A percentile compares a stretch with the other conserved stretches of the same genome.
phyloP scores from a whole-genome alignment of 371 early-diverging fungal genomes.

The Mortierella sp. region DNA sequence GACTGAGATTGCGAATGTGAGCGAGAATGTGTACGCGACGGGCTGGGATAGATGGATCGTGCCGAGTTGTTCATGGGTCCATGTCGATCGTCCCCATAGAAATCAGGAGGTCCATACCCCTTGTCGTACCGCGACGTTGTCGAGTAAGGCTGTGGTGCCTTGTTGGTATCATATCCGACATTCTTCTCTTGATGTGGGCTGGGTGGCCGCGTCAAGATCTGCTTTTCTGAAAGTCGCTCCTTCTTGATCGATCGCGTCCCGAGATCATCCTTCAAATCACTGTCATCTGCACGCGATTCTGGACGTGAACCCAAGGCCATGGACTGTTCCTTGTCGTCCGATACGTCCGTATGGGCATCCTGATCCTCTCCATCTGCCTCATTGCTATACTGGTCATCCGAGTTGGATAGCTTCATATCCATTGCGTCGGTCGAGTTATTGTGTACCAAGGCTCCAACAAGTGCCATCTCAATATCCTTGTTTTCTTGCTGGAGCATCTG shows the following conservation, averaged over 20 bases:
- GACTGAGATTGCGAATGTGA: slow-evolving; percentile 39
- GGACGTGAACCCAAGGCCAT: too few species aligned
- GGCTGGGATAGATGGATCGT: slow-evolving; percentile 43
- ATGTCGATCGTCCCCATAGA: slow-evolving; percentile 27
- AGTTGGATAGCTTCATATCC: too few species aligned
- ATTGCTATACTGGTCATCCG: not conserved
- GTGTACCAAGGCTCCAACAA: too few species aligned
- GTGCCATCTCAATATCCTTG: not conserved
- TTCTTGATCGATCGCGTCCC: too few species aligned
- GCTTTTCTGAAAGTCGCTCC: not conserved
- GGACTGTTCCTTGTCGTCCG: slow-evolving; percentile 1
- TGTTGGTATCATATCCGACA: slow-evolving; percentile 9
- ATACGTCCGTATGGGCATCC: not conserved
- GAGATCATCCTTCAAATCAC: too few species aligned
- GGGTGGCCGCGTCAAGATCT: slow-evolving; percentile 11
- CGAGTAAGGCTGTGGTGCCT: slow-evolving; percentile 4
- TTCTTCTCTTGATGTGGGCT: slow-evolving; percentile 27
- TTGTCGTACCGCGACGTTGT: slow-evolving; percentile 10
- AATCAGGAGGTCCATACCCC: slow-evolving; percentile 12
- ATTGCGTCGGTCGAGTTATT: too few species aligned
- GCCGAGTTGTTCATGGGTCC: slow-evolving; percentile 14
- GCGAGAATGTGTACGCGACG: slow-evolving; percentile 34
- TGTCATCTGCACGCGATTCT: too few species aligned
- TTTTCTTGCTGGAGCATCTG: not conserved
- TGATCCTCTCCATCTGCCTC: not conserved